These are phyloP conservation scores for Biscogniauxia mediterranea DNA, from an alignment of 2,329 filamentous ascomycete genomes.

Conservation along the genomic window DNA sequence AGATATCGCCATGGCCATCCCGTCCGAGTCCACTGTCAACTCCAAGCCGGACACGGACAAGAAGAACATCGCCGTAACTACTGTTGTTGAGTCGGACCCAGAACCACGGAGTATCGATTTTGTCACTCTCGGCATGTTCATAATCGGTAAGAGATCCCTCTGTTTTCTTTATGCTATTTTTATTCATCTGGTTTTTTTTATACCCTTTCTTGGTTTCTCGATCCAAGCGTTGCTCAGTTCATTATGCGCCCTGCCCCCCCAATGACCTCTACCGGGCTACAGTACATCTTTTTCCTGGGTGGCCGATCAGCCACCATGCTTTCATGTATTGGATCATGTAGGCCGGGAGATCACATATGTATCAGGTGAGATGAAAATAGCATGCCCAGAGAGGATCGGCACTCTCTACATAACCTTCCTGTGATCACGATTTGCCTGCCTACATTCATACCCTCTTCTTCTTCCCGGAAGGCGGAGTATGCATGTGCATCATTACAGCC, in stretches of 20 bases:
- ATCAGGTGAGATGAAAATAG: neutral
- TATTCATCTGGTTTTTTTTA: slow-evolving; percentile 1
- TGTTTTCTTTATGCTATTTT: slow-evolving; percentile 2
- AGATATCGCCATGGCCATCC: neutral
- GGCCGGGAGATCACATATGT: neutral
- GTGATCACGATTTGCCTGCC: neutral
- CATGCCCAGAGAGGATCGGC: neutral
- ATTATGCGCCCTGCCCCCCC: neutral
- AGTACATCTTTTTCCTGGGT: too few relatives aligned
- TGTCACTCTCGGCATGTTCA: slow-evolving; percentile 71
- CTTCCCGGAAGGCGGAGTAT: neutral
- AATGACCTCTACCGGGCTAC: too few relatives aligned
- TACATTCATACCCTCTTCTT: neutral
- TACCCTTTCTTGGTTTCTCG: neutral
- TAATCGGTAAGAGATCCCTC: slow-evolving; percentile 55
- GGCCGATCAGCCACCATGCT: neutral
- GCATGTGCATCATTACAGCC: neutral
- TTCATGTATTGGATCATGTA: neutral
- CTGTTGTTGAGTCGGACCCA: slow-evolving; percentile 11
- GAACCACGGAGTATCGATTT: slow-evolving; percentile 55
- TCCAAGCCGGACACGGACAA: neutral
- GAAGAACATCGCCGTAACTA: neutral
- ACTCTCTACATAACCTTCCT: neutral
- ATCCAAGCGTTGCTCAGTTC: neutral
- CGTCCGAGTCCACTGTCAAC: neutral